phyloP scores from a whole-genome alignment of 805 yeast genomes.

The Pichia nakasei region DNA sequence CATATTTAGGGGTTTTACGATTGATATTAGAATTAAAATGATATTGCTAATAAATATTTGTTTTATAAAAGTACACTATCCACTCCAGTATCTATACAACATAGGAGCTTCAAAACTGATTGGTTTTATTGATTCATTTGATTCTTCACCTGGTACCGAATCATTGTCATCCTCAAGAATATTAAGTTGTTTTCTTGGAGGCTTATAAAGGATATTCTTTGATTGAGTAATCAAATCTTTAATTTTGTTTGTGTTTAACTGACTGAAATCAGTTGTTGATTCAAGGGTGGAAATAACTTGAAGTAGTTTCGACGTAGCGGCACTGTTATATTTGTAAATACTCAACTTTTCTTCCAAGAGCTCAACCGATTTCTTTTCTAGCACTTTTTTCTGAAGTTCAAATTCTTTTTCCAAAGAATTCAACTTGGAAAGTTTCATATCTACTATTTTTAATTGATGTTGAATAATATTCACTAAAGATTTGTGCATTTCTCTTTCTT shows the following conservation, averaged over 20 bases:
- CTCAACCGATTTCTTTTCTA: slow-evolving; percentile 59
- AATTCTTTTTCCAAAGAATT: slow-evolving; percentile 55
- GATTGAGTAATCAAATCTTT: slow-evolving; percentile 22
- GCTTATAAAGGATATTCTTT: slow-evolving; percentile 21
- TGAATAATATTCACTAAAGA: slow-evolving; percentile 50
- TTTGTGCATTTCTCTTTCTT: slow-evolving; percentile 68
- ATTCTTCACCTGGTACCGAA: slow-evolving; percentile 19
- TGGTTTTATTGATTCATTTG: slow-evolving; percentile 35
- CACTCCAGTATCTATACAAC: slow-evolving; percentile 59
- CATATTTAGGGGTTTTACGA: no score
- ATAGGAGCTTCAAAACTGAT: slow-evolving; percentile 55
- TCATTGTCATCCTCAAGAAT: slow-evolving; percentile 22
- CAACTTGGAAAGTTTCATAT: slow-evolving; percentile 51
- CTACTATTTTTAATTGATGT: slow-evolving; percentile 54
- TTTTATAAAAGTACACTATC: slow-evolving; percentile 22
- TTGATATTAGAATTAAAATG: no score
- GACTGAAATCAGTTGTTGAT: slow-evolving; percentile 2
- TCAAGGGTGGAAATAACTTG: slow-evolving; percentile 27
- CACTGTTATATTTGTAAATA: slow-evolving; percentile 49
- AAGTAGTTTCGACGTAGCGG: slow-evolving; percentile 39
- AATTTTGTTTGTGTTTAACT: slow-evolving; percentile 12
- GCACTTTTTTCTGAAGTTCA: slow-evolving; percentile 52
- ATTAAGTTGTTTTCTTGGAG: slow-evolving; percentile 26
- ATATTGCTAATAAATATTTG: no score
- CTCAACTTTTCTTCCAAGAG: slow-evolving; percentile 56